Conservation (phyloP, 768 basidiomycete genomes). For the Kwoniella dendrophila region DNA sequence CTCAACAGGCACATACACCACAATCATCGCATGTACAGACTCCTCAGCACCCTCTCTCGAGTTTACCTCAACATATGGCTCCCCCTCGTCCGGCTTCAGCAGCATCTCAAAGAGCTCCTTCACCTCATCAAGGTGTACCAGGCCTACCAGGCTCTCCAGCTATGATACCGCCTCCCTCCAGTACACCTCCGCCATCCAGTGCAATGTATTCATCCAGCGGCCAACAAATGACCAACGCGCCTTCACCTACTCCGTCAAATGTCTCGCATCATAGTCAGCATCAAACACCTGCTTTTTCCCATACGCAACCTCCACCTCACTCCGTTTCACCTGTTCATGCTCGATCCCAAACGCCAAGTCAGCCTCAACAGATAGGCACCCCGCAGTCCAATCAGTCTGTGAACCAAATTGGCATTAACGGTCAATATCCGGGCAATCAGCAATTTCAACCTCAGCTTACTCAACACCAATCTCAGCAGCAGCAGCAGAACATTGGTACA, state of each 20-base stretch:
- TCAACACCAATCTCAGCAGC: conserved; percentile 4
- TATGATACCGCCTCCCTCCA: conserved; percentile 2
- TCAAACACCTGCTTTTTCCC: conserved; percentile 13
- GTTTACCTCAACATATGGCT: conserved; percentile 45
- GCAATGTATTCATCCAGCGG: conserved; percentile 14
- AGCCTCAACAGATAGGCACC: conserved; percentile 9
- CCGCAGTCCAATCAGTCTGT: conserved; percentile 13
- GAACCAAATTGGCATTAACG: conserved; percentile 22
- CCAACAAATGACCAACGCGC: conserved; percentile 15
- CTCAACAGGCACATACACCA: no score
- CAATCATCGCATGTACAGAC: no score
- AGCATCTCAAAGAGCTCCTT: conserved; percentile 42
- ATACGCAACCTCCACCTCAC: conserved; percentile 12
- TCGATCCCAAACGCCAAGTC: conserved; percentile 18
- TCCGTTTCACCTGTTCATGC: conserved; percentile 17
- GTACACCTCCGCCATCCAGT: conserved; percentile 27
- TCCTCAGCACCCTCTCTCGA: conserved; percentile 36
- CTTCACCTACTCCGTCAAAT: conserved; percentile 33
- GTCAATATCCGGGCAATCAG: conserved; percentile 4
- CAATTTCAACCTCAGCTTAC: conserved; percentile 5
- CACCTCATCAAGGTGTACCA: conserved; percentile 33
- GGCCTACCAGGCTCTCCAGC: conserved; percentile 22
- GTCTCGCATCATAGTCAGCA: conserved; percentile 41
- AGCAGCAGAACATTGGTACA: not conserved
- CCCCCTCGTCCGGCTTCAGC: conserved; percentile 47